A percentile compares a stretch with the other conserved stretches of the same genome.
Evolutionary conservation across 139 green algal genomes (phyloP).

Genomic region (Micromonas pusilla): DNA sequence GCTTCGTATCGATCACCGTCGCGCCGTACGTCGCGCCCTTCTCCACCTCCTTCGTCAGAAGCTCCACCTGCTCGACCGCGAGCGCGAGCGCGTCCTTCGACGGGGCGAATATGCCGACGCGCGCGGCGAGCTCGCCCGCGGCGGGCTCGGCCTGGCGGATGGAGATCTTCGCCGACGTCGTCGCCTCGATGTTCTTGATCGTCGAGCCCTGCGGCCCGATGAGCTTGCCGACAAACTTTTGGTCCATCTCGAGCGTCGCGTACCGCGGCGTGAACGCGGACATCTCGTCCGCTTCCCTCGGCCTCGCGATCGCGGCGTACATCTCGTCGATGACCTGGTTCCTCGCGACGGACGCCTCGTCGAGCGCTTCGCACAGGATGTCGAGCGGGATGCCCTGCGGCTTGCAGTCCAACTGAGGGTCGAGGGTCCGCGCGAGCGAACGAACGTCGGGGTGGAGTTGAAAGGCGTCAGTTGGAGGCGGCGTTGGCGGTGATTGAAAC

Average conservation of each 20-base stretch:
- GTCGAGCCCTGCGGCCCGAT: not conserved
- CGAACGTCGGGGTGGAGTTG: too few species aligned
- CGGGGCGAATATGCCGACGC: not conserved
- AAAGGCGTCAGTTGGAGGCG: too few species aligned
- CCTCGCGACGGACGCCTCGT: not conserved
- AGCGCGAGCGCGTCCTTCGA: not conserved
- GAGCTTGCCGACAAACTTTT: not conserved
- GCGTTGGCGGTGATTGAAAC: too few species aligned
- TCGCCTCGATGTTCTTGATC: conserved; percentile 3
- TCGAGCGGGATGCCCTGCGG: conserved; percentile 21
- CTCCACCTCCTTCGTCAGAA: too few species aligned
- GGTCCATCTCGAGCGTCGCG: not conserved
- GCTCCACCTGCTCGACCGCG: not conserved
- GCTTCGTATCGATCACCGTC: not conserved
- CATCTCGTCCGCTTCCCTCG: not conserved
- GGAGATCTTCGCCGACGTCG: not conserved
- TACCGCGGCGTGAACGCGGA: not conserved
- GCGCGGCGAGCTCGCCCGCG: too few species aligned
- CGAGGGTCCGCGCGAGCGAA: too few species aligned
- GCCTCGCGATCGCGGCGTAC: not conserved
- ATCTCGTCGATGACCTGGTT: conserved; percentile 11
- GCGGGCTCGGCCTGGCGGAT: not conserved
- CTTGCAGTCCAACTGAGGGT: conserved; percentile 27
- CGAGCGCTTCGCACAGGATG: conserved; percentile 14
- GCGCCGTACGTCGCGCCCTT: not conserved